Evolutionary conservation across 2,329 filamentous ascomycete genomes (phyloP).

Genomic region (Fusarium sulawesiense): DNA sequence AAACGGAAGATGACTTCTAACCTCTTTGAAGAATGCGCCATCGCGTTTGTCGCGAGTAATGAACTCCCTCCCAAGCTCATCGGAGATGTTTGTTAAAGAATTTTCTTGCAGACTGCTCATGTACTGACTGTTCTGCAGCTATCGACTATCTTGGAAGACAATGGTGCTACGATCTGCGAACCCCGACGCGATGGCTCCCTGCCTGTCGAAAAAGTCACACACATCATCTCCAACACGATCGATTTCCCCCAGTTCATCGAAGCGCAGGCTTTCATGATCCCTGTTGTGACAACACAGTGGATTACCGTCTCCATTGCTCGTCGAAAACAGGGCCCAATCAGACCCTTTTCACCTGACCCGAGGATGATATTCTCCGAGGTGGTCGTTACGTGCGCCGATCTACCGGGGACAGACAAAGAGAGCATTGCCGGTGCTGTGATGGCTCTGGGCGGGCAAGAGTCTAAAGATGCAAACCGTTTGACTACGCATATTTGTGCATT

Average conservation of each 20-base stretch:
- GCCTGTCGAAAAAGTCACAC: slow-evolving; percentile 61
- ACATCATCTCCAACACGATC: slow-evolving; percentile 76
- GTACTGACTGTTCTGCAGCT: slow-evolving; percentile 50
- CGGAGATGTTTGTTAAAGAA: slow-evolving; percentile 50
- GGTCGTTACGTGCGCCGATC: slow-evolving; percentile 82
- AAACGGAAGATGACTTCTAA: slow-evolving; percentile 46
- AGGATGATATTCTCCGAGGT: slow-evolving; percentile 90
- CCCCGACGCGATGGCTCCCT: slow-evolving; percentile 62
- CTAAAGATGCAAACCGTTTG: slow-evolving; percentile 74
- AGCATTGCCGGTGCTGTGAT: slow-evolving; percentile 90
- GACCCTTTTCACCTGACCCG: slow-evolving; percentile 91
- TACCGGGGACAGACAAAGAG: slow-evolving; percentile 89
- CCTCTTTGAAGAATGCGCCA: slow-evolving; percentile 57
- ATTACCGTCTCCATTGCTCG: slow-evolving; percentile 76
- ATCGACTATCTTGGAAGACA: slow-evolving; percentile 56
- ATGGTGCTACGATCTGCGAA: slow-evolving; percentile 63
- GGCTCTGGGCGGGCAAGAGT: slow-evolving; percentile 88
- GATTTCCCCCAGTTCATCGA: slow-evolving; percentile 90
- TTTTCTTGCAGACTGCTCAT: no score
- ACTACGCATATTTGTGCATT: slow-evolving; percentile 93
- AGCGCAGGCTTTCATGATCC: slow-evolving; percentile 80
- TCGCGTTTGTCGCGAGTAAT: slow-evolving; percentile 60
- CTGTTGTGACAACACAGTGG: slow-evolving; percentile 87
- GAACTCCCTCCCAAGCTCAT: slow-evolving; percentile 55
- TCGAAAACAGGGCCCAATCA: slow-evolving; percentile 78